phyloP scores from a whole-genome alignment of 176 grass and related monocot species.

The Bonia amplexicaulis region DNA sequence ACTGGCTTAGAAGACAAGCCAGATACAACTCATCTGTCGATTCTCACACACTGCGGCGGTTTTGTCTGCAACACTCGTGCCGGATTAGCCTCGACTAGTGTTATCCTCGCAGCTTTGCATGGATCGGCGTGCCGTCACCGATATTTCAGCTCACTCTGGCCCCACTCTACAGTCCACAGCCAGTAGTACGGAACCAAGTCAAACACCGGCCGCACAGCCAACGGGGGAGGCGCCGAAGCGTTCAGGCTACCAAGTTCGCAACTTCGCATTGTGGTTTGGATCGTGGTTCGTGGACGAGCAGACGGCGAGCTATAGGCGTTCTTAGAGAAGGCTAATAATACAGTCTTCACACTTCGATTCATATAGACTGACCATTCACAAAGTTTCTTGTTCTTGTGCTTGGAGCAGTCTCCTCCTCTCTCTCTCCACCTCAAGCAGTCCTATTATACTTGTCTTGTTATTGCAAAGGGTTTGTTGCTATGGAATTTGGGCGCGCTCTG shows the following conservation, averaged over 20 bases:
- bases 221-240: no score
- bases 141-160: background rate
- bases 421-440: no score
- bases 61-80: background rate
- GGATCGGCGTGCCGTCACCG: background rate
- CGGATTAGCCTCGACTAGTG: background rate
- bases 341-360: no score
- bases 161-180: background rate
- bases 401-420: no score
- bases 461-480: slow-evolving; percentile 8
- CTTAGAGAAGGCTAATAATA: no score
- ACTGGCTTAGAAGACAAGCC: no score
- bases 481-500: background rate
- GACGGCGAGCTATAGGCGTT: background rate
- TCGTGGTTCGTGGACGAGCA: background rate
- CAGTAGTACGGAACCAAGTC: background rate
- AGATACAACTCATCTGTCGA: no score
- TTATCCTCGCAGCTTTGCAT: background rate
- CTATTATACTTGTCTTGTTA: no score
- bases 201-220: no score
- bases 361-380: no score
- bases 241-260: background rate
- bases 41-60: background rate
- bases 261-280: background rate
- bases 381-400: no score